Evolutionary conservation across 306 rosid species (phyloP), one percentile per base, ranked within the genome.

Genomic region (Prunus mira): DNA sequence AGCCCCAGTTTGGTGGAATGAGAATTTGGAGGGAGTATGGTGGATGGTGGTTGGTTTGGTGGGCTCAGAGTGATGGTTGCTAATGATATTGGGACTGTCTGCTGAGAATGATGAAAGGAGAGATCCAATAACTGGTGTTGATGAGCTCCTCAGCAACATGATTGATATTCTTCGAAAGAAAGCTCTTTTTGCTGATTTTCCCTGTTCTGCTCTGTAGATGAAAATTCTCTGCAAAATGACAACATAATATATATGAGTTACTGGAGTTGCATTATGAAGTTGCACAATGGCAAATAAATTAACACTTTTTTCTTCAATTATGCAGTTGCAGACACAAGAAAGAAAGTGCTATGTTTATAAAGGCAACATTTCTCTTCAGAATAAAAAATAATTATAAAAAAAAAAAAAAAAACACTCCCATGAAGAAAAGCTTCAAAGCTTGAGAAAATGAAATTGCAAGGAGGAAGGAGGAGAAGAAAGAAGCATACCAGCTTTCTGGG

Each of bases 61-160:
- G 60, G 83, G 34, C 65, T 87, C 95, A 47, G 58, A 54, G 81
- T 86, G 90, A 63, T 13, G 65, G 17, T 71, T 63, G 72, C 20
- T 61, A 49, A 34, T 60, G 54, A 57, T 49, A 72, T 63, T 74
- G 14, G 93, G 96, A 73, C 85, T 72, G 1, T 54, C 79, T 9
- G 89, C 96, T 24, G 91, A 50, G 84, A 88, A 73, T 45, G 91
- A 81, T 19, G 94, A 51, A 24, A 80, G 86, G 7, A 95, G 91
- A 15, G 98, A 90, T 10, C 95, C 93, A 82, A 94, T 92, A 78
- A 92, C 79, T 15, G 99, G 99, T 19, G 98, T 89, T 74, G 99
- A 95, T 72, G 97, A 87, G 54, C 98, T 92, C 70, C 92, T 89
- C 9, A 95, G 91, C 83, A 95, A 3, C 99, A 95, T 92, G 50